Evolutionary conservation across 1,284 basidiomycete species (phyloP).

Genomic region (Sporisorium reilianum): DNA sequence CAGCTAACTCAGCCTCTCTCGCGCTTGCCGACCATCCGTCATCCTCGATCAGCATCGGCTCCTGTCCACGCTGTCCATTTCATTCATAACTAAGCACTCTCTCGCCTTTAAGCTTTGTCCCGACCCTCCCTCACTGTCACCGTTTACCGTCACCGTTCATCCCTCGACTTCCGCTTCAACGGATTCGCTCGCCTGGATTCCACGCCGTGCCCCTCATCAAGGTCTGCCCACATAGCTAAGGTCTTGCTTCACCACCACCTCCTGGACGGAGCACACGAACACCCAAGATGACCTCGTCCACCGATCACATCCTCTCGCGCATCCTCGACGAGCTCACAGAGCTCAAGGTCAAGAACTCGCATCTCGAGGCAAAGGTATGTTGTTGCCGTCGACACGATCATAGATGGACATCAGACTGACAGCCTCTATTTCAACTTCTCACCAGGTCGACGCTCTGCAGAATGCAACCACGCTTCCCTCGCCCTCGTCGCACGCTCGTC

Average conservation of each 20-base stretch:
- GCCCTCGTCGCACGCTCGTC: conserved; percentile 45
- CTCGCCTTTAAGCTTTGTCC: neutral
- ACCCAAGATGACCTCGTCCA: conserved; percentile 32
- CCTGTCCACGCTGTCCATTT: neutral
- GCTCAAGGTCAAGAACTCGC: conserved; percentile 59
- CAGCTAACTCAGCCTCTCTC: neutral
- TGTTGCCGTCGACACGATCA: neutral
- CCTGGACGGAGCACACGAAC: neutral
- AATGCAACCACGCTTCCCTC: conserved; percentile 49
- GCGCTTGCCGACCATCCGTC: conserved; percentile 16
- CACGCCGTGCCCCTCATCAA: no score
- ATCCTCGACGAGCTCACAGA: conserved; percentile 62
- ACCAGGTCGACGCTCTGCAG: conserved; percentile 53
- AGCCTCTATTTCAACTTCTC: no score
- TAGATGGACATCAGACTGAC: neutral
- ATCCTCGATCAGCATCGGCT: neutral
- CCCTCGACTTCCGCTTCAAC: neutral
- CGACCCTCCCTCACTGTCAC: neutral
- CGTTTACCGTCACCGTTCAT: neutral
- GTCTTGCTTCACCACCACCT: neutral
- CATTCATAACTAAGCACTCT: neutral
- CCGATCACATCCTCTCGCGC: conserved; percentile 45
- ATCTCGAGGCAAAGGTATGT: conserved; percentile 61
- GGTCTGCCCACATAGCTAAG: neutral
- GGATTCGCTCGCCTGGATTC: neutral